Evolutionary conservation across 2,329 filamentous ascomycete species (phyloP).

Genomic region (Fusarium sp.): DNA sequence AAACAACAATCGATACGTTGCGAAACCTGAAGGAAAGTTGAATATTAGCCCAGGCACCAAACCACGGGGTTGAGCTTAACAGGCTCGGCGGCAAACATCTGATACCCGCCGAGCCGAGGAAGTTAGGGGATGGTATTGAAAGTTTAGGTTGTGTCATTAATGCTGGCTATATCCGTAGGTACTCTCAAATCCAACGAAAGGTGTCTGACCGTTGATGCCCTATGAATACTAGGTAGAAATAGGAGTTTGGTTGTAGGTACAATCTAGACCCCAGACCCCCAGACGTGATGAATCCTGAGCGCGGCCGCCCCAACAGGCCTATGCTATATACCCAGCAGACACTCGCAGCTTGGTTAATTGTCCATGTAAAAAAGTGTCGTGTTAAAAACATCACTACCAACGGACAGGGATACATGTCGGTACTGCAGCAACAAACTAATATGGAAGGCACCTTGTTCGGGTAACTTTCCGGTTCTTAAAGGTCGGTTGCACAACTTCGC

Average conservation of each 20-base stretch:
- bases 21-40: not conserved
- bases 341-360: not conserved
- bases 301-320: slow-evolving; percentile 21
- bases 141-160: not conserved
- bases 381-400: slow-evolving; percentile 3
- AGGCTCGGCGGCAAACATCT: slow-evolving; percentile 11
- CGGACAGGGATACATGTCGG: slow-evolving; percentile 18
- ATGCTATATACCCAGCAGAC: not conserved
- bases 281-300: not conserved
- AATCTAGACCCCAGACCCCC: not conserved
- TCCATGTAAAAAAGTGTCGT: not conserved
- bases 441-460: slow-evolving; percentile 38
- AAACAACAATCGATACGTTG: not conserved
- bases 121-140: not conserved
- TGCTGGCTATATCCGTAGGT: too few species aligned
- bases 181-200: slow-evolving; percentile 1
- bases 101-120: slow-evolving; percentile 18
- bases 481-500: not conserved
- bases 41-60: not conserved
- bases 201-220: not conserved
- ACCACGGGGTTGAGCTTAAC: slow-evolving; percentile 12
- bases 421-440: slow-evolving; percentile 20
- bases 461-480: slow-evolving; percentile 13
- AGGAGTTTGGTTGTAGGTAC: not conserved
- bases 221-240: slow-evolving; percentile 15